Percentiles rank a stretch among this genome's conserved stretches.
Conservation (phyloP, 495 filamentous ascomycete species). For the Halenospora varia region DNA sequence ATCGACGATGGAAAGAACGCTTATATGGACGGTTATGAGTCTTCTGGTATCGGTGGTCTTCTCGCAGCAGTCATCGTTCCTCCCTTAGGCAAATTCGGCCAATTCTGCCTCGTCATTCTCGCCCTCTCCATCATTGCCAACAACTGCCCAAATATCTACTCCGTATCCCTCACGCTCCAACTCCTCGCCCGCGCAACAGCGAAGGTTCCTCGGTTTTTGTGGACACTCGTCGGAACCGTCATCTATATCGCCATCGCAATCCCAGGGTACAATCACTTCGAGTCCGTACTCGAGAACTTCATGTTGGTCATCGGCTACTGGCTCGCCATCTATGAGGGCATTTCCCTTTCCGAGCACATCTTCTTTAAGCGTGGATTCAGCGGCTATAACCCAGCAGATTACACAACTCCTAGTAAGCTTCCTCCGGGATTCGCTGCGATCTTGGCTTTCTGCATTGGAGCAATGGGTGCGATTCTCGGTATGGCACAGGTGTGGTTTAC, state of each 20-base stretch:
- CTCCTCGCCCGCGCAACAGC: conserved; percentile 61
- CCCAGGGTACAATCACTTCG: conserved; percentile 72
- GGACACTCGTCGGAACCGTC: conserved; percentile 63
- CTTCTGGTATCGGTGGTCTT: conserved; percentile 66
- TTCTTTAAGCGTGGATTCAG: conserved; percentile 63
- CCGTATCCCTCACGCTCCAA: conserved; percentile 71
- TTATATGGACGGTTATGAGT: conserved; percentile 56
- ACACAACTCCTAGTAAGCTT: conserved; percentile 54
- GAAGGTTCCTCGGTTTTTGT: conserved; percentile 72
- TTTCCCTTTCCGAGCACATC: conserved; percentile 72
- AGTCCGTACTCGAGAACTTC: conserved; percentile 69
- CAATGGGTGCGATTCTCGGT: conserved; percentile 69
- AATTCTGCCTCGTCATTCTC: conserved; percentile 79
- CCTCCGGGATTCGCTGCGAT: conserved; percentile 70
- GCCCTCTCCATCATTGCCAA: conserved; percentile 77
- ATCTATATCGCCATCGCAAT: conserved; percentile 74
- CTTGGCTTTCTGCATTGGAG: conserved; percentile 61
- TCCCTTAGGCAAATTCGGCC: conserved; percentile 67
- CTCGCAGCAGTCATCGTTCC: conserved; percentile 63
- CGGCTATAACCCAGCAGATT: conserved; percentile 60
- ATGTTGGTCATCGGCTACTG: conserved; percentile 81
- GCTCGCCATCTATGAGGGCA: conserved; percentile 76
- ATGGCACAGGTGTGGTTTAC: conserved; percentile 76
- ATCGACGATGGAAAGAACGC: conserved; percentile 37
- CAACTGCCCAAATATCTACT: conserved; percentile 90